Conservation (phyloP, 768 basidiomycete genomes). For the Crassisporium funariophilum region DNA sequence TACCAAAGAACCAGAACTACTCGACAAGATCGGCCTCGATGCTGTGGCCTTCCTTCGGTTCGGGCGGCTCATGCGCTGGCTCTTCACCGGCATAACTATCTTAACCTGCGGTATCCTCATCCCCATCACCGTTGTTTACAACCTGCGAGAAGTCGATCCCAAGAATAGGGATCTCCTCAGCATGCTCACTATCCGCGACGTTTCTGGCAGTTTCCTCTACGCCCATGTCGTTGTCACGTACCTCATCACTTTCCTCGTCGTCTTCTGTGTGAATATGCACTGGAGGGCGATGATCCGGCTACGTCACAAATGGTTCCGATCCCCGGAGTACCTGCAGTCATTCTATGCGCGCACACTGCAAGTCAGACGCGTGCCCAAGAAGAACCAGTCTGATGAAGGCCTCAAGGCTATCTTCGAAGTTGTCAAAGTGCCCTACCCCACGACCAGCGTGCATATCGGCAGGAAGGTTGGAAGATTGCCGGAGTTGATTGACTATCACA, state of each 20-base stretch:
- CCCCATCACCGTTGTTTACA: conserved; percentile 87
- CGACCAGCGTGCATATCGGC: conserved; percentile 88
- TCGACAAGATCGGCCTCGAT: conserved; percentile 89
- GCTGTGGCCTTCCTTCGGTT: conserved; percentile 93
- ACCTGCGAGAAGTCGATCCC: conserved; percentile 61
- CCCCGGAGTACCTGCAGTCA: conserved; percentile 82
- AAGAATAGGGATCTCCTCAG: conserved; percentile 63
- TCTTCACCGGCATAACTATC: conserved; percentile 66
- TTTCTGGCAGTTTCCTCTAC: conserved; percentile 71
- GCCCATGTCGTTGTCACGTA: conserved; percentile 86
- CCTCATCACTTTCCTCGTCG: conserved; percentile 72
- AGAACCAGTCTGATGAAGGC: conserved; percentile 83
- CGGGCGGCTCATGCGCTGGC: conserved; percentile 76
- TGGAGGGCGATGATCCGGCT: conserved; percentile 81
- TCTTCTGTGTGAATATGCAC: conserved; percentile 70
- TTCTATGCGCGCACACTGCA: conserved; percentile 95
- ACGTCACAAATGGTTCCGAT: conserved; percentile 86
- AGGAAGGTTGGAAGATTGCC: conserved; percentile 87
- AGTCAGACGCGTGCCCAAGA: conserved; percentile 77
- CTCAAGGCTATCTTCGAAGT: conserved; percentile 74
- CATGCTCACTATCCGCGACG: conserved; percentile 86
- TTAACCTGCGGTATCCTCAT: conserved; percentile 75
- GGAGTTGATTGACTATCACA: conserved; percentile 89
- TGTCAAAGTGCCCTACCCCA: conserved; percentile 83
- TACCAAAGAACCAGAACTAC: conserved; percentile 85